Base-by-base conservation (phyloP, 768 basidiomycete genomes). In the Phaffia tasmanica region DNA sequence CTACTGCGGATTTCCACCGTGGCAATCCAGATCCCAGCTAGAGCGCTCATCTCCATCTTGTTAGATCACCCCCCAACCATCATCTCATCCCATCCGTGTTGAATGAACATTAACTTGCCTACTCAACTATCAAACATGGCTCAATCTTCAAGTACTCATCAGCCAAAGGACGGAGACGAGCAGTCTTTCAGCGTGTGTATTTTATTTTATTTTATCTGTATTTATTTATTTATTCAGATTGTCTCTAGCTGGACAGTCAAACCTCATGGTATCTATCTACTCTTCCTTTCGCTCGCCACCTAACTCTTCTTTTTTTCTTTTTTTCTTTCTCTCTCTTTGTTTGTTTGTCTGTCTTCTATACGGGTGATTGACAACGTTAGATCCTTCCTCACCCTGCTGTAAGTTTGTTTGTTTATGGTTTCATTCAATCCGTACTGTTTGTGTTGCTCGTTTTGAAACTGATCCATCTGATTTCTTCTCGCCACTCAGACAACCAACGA, bases 341-440 rank as follows among this genome's bases (percentile, higher is more conserved):
- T 59, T 25, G 23, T 27, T 9, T 35, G 9, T 14, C 57, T 35
- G 21, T 50, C 51, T 11, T 23, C 57, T 46, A 42, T 42, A 4
- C 11, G 4, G 35, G 11, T 42, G 35, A 42, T 42, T 11, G 6
- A 42, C 11, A 42, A 5, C 16, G 3, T 32, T 4, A 67, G 66
- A 67, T 67, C 61, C 66, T 62, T 16, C 66, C 66, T 30, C 66
- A 67, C 32, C 66, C 66, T 25, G 66, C 66, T 27, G 66, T 67
- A 29, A 9, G 66, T 57, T 21, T 53, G 5, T 32, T 23, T 16
- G 32, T 18, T n/a, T 6, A 21, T 1, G 7, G 29, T 35, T 21
- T 42, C 18, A 29, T 25, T 25, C 30, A 27, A 7, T 30, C 19
- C 19, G 23, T 35, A 7, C 25, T 2, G 32, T 2, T 30, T n/a